Percentiles rank a stretch among this genome's conserved stretches.
These are phyloP conservation scores for Aureobasidium sp. DNA, from an alignment of 2,329 filamentous ascomycete genomes.

Conservation along the genomic window DNA sequence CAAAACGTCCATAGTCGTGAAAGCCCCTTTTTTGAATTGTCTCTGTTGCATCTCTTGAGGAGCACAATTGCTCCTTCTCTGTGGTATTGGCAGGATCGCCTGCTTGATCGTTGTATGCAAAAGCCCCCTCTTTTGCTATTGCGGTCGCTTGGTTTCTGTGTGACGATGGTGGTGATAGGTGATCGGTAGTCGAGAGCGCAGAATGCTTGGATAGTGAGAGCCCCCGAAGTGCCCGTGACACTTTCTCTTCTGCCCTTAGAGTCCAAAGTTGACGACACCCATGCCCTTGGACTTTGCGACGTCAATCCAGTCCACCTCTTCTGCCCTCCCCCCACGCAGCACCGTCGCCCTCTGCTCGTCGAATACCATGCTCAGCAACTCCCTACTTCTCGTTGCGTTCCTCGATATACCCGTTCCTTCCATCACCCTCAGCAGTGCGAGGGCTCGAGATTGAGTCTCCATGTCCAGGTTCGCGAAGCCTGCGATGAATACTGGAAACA, in stretches of 20 bases:
- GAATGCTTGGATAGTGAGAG: background rate
- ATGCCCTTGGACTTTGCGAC: conserved; percentile 41
- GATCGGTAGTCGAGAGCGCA: background rate
- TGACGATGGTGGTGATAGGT: background rate
- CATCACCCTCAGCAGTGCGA: conserved; percentile 44
- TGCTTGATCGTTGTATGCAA: background rate
- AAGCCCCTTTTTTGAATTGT: background rate
- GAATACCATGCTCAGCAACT: conserved; percentile 42
- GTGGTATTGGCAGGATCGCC: background rate
- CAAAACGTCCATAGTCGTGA: background rate
- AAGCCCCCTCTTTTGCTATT: background rate
- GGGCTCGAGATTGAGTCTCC: conserved; percentile 39
- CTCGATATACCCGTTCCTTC: conserved; percentile 44
- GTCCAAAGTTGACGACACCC: conserved; percentile 46
- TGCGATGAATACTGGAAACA: conserved; percentile 51
- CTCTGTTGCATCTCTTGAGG: background rate
- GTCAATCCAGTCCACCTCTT: conserved; percentile 46
- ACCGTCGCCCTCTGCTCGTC: conserved; percentile 41
- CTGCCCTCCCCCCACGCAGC: conserved; percentile 33
- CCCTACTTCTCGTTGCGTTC: conserved; percentile 40
- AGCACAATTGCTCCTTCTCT: background rate
- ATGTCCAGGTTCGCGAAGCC: conserved; percentile 39
- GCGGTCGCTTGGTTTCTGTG: too few species aligned
- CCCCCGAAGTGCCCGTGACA: too few species aligned
- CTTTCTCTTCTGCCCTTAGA: conserved; percentile 27